Conservation (phyloP, 192 early-diverging fungal genomes). For the Coemansia furcata region DNA sequence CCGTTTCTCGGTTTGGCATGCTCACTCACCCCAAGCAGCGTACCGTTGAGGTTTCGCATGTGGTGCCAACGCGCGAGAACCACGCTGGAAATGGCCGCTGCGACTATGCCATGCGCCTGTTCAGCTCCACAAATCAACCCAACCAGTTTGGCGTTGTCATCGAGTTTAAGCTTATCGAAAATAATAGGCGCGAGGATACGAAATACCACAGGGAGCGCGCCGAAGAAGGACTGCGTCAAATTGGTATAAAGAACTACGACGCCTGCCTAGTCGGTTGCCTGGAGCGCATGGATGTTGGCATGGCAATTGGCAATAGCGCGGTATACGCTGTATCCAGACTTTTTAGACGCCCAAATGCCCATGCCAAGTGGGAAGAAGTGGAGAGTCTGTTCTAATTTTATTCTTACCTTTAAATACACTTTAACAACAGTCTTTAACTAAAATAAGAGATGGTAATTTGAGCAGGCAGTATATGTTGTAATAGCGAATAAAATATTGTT, state of each 20-base stretch:
- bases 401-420: too few species aligned
- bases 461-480: too few species aligned
- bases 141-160: constrained; percentile 36
- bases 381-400: neutral
- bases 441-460: too few species aligned
- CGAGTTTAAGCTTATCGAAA: constrained; percentile 36
- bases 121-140: constrained; percentile 15
- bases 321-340: constrained; percentile 11
- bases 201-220: constrained; percentile 11
- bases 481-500: too few species aligned
- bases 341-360: constrained; percentile 5
- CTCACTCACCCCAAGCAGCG: constrained; percentile 4
- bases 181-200: constrained; percentile 5
- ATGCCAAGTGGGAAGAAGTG: neutral
- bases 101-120: constrained; percentile 17
- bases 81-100: constrained; percentile 9
- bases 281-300: constrained; percentile 38
- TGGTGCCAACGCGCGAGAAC: constrained; percentile 8
- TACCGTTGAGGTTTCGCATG: neutral
- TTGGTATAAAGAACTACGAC: constrained; percentile 18
- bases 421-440: too few species aligned
- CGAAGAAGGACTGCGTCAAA: constrained; percentile 12
- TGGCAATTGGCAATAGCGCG: constrained; percentile 38
- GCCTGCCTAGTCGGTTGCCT: constrained; percentile 24
- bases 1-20: constrained; percentile 29